These are phyloP conservation scores for Phytophthora constricta DNA, from an alignment of 352 stramenopile species.

Conservation along the genomic window DNA sequence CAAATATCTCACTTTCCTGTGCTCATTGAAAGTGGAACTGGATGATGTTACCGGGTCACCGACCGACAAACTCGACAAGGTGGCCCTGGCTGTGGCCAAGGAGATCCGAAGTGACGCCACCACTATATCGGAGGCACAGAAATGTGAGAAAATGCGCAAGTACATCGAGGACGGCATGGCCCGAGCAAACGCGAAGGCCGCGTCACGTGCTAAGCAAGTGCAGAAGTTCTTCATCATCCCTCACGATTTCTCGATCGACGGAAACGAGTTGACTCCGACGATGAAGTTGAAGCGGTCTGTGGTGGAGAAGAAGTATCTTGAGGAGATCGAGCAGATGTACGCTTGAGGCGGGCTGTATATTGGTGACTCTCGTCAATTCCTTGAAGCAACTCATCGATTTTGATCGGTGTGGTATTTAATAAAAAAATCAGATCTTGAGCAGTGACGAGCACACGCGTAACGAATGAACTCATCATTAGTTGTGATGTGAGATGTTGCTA, in stretches of 20 bases:
- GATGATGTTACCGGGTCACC: constrained; percentile 59
- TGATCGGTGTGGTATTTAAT: no score
- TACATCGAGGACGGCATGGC: constrained; percentile 83
- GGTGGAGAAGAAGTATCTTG: constrained; percentile 87
- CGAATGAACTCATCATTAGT: no score
- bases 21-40: constrained; percentile 79
- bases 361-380: no score
- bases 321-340: constrained; percentile 92
- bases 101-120: constrained; percentile 67
- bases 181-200: constrained; percentile 61
- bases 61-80: constrained; percentile 74
- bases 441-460: no score
- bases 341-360: no score
- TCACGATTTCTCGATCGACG: constrained; percentile 86
- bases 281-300: constrained; percentile 94
- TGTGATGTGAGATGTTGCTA: no score
- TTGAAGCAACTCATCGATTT: no score
- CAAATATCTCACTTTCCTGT: constrained; percentile 91
- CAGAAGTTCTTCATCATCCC: constrained; percentile 85
- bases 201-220: constrained; percentile 62
- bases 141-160: constrained; percentile 68
- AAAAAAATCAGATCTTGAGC: no score
- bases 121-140: constrained; percentile 81
- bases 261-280: constrained; percentile 93
- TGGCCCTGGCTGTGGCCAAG: constrained; percentile 65